These are phyloP conservation scores for Aspergillus pseudoglaucus DNA, from an alignment of 2,329 filamentous ascomycete species.

Conservation along the genomic window DNA sequence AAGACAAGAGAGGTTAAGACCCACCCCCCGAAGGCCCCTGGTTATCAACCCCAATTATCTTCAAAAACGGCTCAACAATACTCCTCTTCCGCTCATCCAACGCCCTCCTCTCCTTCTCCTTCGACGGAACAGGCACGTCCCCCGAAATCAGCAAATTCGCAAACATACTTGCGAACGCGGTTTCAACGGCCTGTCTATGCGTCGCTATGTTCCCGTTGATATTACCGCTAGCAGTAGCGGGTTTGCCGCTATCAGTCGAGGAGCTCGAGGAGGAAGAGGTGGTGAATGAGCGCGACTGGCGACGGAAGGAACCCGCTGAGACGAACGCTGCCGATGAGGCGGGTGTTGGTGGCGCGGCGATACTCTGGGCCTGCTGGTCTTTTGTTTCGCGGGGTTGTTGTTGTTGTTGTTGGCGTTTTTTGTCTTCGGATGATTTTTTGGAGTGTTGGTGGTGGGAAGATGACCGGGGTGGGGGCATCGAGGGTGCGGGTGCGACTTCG, in stretches of 20 bases:
- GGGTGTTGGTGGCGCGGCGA: slow-evolving; percentile 11
- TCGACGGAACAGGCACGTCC: slow-evolving; percentile 29
- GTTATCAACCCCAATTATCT: slow-evolving; percentile 30
- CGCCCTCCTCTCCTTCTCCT: slow-evolving; percentile 54
- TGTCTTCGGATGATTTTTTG: slow-evolving; percentile 3
- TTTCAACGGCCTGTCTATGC: slow-evolving; percentile 55
- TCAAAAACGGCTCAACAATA: slow-evolving; percentile 65
- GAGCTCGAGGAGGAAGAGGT: slow-evolving; percentile 24
- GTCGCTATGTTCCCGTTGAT: slow-evolving; percentile 39
- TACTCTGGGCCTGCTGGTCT: slow-evolving; percentile 6
- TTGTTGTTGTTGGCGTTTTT: not conserved
- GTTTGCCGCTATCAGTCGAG: not conserved
- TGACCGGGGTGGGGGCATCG: slow-evolving; percentile 8
- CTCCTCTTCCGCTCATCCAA: slow-evolving; percentile 59
- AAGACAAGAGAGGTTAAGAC: not conserved
- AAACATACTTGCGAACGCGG: slow-evolving; percentile 59
- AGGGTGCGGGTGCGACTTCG: slow-evolving; percentile 45
- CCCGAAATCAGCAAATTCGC: slow-evolving; percentile 56
- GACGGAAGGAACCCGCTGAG: slow-evolving; percentile 24
- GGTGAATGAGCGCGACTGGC: slow-evolving; percentile 18
- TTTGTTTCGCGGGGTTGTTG: slow-evolving; percentile 5
- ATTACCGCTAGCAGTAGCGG: slow-evolving; percentile 4
- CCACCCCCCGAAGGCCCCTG: slow-evolving; percentile 26
- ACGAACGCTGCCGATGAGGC: slow-evolving; percentile 23
- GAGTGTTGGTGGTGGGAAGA: not conserved